These are phyloP conservation scores for Triticum urartu DNA, from an alignment of 176 grass and related monocot species.

Conservation along the genomic window DNA sequence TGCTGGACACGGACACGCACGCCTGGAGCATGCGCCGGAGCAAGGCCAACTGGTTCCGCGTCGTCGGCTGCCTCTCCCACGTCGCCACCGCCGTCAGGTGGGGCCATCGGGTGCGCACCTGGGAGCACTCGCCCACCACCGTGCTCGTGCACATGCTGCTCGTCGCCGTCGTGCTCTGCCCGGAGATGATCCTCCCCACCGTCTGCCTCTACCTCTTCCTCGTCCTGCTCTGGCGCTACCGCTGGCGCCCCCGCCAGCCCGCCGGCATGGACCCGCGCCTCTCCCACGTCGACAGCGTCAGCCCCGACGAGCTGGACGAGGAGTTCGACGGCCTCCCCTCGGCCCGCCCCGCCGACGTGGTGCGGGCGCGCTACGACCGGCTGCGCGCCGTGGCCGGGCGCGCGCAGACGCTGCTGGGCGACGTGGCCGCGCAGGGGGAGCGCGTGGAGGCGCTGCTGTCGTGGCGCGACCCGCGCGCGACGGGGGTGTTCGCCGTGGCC, in stretches of 20 bases:
- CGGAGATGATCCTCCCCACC: constrained; percentile 88
- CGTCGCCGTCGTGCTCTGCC: constrained; percentile 76
- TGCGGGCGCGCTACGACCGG: constrained; percentile 74
- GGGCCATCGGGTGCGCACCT: constrained; percentile 63
- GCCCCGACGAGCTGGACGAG: constrained; percentile 94
- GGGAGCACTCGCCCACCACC: constrained; percentile 72
- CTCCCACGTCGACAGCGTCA: constrained; percentile 77
- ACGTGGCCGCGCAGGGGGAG: constrained; percentile 91
- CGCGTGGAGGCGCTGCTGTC: constrained; percentile 81
- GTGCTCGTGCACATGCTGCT: constrained; percentile 80
- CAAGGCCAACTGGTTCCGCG: constrained; percentile 97
- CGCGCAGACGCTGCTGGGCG: constrained; percentile 83
- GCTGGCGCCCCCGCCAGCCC: constrained; percentile 52
- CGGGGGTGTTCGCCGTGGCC: constrained; percentile 58
- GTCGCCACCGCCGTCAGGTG: constrained; percentile 53
- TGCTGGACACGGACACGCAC: constrained; percentile 94
- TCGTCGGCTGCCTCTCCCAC: constrained; percentile 71
- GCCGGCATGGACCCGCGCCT: constrained; percentile 79
- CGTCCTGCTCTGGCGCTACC: constrained; percentile 79
- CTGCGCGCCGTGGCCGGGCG: constrained; percentile 80
- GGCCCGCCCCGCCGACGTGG: constrained; percentile 58
- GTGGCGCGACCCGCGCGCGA: constrained; percentile 90
- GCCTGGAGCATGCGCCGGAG: constrained; percentile 90
- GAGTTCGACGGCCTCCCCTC: constrained; percentile 93
- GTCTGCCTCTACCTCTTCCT: constrained; percentile 79